These are phyloP conservation scores for Brasilioporus rufonigricans DNA, from an alignment of 768 basidiomycete species.

Conservation along the genomic window DNA sequence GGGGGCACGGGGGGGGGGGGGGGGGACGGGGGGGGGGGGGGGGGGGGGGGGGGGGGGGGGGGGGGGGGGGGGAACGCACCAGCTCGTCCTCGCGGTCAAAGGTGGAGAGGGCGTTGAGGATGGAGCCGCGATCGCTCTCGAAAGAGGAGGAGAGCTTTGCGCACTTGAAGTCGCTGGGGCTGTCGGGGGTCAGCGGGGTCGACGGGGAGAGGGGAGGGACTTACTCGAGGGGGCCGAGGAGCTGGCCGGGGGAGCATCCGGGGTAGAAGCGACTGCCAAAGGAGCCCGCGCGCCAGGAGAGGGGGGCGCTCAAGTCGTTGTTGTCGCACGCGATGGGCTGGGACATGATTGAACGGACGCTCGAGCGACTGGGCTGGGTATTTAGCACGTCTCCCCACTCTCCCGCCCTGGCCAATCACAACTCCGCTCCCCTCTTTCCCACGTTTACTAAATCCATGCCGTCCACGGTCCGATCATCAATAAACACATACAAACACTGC, in stretches of 20 bases:
- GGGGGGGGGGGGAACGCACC: slow-evolving; percentile 37
- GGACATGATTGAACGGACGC: slow-evolving; percentile 27
- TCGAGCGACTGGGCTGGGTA: slow-evolving; percentile 12
- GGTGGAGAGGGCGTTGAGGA: slow-evolving; percentile 65
- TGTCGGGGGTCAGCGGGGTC: slow-evolving; percentile 10
- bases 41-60: not conserved
- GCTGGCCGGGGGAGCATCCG: slow-evolving; percentile 59
- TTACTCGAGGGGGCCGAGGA: slow-evolving; percentile 65
- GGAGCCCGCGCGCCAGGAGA: slow-evolving; percentile 68
- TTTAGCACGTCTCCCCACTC: slow-evolving; percentile 25
- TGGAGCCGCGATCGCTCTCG: slow-evolving; percentile 56
- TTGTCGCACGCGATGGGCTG: slow-evolving; percentile 44
- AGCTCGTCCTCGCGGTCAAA: slow-evolving; percentile 73
- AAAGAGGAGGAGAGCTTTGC: slow-evolving; percentile 50
- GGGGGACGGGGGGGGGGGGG: too few species aligned
- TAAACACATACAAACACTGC: slow-evolving; percentile 19
- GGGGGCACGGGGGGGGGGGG: too few species aligned
- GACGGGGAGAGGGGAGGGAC: slow-evolving; percentile 23
- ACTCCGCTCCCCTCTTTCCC: slow-evolving; percentile 13
- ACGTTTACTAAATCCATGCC: slow-evolving; percentile 24
- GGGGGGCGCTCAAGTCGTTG: slow-evolving; percentile 57
- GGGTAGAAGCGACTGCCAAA: slow-evolving; percentile 64
- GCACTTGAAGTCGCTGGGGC: slow-evolving; percentile 46
- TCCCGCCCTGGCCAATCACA: not conserved
- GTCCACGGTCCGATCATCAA: slow-evolving; percentile 29